Base-by-base conservation (phyloP, 495 filamentous ascomycete genomes). In the Talaromyces trachyspermus region DNA sequence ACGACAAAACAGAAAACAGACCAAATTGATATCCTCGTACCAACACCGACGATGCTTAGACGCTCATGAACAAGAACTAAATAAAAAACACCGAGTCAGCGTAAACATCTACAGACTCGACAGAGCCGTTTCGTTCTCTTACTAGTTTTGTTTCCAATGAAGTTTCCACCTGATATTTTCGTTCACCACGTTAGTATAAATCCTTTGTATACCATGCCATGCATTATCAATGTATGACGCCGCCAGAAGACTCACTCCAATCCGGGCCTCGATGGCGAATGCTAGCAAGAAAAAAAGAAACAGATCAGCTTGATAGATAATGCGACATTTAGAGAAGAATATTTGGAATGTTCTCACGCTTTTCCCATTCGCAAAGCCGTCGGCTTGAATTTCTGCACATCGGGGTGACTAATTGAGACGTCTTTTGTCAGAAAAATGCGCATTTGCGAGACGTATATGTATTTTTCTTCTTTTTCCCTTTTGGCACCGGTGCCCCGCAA, bases 171-270 rank as follows among this genome's bases (percentile, higher is more conserved):
- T 95, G 55, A 9, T n/a, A 15, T 12, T 24, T 3, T 18, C 20
- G 53, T 24, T 42, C 24, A 52, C 44, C 15, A 20, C 2, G 29
- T 43, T 26, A 36, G 29, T 38, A 12, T n/a, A n/a, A n/a, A n/a
- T n/a, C n/a, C n/a, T n/a, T n/a, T n/a, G n/a, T n/a, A n/a, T n/a
- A n/a, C n/a, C n/a, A n/a, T n/a, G n/a, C n/a, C n/a, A n/a, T n/a
- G n/a, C n/a, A n/a, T n/a, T n/a, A n/a, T n/a, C n/a, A n/a, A n/a
- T n/a, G n/a, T n/a, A n/a, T n/a, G n/a, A n/a, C n/a, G n/a, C n/a
- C n/a, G n/a, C n/a, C n/a, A n/a, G n/a, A n/a, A n/a, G 67, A 72
- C 88, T 85, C 71, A 95, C 90, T 96, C 92, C 92, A 97, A 77
- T 98, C 92, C 54, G 94, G 92, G 58, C 92, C 94, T 66, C 92